A percentile compares a stretch with the other conserved stretches of the same genome.
These are phyloP conservation scores for Blastobotrys robertii DNA, from an alignment of 805 yeast genomes.

Conservation along the genomic window DNA sequence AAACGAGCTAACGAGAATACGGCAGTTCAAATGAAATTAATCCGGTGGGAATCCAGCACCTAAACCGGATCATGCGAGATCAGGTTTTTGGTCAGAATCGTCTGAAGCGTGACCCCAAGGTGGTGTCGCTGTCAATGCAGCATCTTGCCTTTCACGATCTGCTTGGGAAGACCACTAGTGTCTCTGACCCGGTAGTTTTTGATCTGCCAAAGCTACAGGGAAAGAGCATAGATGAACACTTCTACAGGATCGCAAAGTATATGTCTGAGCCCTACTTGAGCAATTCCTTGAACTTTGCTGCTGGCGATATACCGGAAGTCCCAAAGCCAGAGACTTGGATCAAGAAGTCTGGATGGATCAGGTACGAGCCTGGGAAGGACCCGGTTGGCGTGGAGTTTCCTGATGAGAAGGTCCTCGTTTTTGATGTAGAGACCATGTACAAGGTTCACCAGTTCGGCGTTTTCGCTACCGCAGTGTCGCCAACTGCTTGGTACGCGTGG, in stretches of 20 bases:
- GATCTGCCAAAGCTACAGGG: conserved; percentile 69
- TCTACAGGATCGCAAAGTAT: conserved; percentile 49
- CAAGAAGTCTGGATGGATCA: conserved; percentile 67
- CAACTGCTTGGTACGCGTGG: conserved; percentile 89
- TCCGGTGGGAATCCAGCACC: conserved; percentile 26
- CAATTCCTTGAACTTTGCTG: conserved; percentile 38
- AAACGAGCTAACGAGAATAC: conserved; percentile 5
- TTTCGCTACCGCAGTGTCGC: conserved; percentile 70
- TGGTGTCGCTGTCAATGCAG: conserved; percentile 45
- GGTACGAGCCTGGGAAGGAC: conserved; percentile 56
- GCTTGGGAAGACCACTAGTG: conserved; percentile 64
- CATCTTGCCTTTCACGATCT: conserved; percentile 55
- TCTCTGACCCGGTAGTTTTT: conserved; percentile 41
- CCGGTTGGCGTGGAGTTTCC: conserved; percentile 52
- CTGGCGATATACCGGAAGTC: conserved; percentile 28
- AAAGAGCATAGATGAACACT: conserved; percentile 68
- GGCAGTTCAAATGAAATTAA: conserved; percentile 12
- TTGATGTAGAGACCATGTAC: conserved; percentile 85
- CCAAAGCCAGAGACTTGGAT: conserved; percentile 44
- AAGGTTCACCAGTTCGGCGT: conserved; percentile 65
- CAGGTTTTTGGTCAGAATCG: conserved; percentile 17
- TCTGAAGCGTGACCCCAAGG: conserved; percentile 24
- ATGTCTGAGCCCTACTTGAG: conserved; percentile 52
- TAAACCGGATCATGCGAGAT: conserved; percentile 15
- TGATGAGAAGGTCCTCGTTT: conserved; percentile 58